Evolutionary conservation across 345 rosid genomes (phyloP), one percentile per base, ranked within the genome.

Genomic region (Ceriops tagal): DNA sequence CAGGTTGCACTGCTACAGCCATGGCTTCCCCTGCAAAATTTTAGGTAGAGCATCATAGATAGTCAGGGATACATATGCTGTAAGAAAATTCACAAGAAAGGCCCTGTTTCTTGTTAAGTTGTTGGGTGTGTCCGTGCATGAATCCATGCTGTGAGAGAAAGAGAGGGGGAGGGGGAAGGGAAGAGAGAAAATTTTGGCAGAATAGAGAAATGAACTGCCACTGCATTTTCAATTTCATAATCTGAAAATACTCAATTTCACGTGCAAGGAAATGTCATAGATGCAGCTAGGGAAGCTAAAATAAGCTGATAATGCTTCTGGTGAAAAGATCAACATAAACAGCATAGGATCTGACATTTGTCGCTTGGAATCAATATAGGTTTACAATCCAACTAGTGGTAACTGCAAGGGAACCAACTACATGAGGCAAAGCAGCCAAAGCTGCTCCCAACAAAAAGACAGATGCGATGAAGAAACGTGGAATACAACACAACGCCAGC

Each of bases 1-100:
- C 77, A 69, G 85, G 81, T 82, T 84, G 87, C 72, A 81, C 75
- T 1, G 84, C 83, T 66, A 86, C 73, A 26, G 91, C 84, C 90
- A 81, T 85, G 47, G 82, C 80, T 78, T 83, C 83, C 62, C 96
- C 96, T 87, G 52, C 1, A 68, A 74, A 73, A 22, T 27, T 70
- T 60, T 30, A n/a, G n/a, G 65, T 5, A 51, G 22, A 64, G 20
- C 60, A 60, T 89, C 24, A 58, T 11, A 46, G 8, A 56, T 15
- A 20, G 43, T 64, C 82, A 83, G 53, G 82, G 31, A n/a, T 24
- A 27, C 16, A 3, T 24, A 15, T 56, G 59, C 31, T 21, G 30
- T 5, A 24, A 24, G 49, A 13, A 43, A 43, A 43, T 43, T 43
- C 18, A 43, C 49, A 43, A 43, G 18, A 43, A 5, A 43, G 49